Evolutionary conservation across 192 early-diverging fungal species (phyloP), one percentile per base, ranked within the genome.

Genomic region (Backusella tarrabulga): DNA sequence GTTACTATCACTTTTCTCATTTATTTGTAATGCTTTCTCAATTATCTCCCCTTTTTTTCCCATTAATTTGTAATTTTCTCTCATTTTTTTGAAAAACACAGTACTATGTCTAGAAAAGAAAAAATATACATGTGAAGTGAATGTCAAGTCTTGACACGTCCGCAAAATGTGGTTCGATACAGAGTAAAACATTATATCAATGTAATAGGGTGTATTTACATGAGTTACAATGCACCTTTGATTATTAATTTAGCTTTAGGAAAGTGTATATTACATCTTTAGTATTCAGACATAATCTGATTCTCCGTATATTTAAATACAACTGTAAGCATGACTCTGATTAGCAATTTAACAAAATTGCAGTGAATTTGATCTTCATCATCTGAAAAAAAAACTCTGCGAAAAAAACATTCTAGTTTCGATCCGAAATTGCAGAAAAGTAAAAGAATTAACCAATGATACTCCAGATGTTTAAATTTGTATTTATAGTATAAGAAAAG

Each of bases 371-470:
- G 26, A 23, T 66, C 60, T 29, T 66, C 29, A 9, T 60, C 19
- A 23, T 60, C n/a, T 60, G 7, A 63, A 63, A 63, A 67, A 67
- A 67, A n/a, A n/a, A n/a, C n/a, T n/a, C n/a, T n/a, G n/a, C n/a
- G n/a, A n/a, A n/a, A 67, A 44, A 32, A 32, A 29, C 29, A 67
- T 29, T 15, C 9, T 14, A 67, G 0, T 1, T 29, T 67, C 34
- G 34, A 67, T 7, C 23, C 17, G 42, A 44, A 42, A 50, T 50
- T 19, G 17, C 46, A 50, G 46, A 50, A 50, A 50, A 50, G 5
- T 19, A 50, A 6, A 50, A 50, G 5, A n/a, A 6, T 19, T 6
- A 50, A 17, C 46, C 46, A 50, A 50, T 50, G 17, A 6, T 6
- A 50, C 19, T 17, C 6, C n/a, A 6, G 1, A 50, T 50, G 19